Percentiles rank a stretch among this genome's conserved stretches.
These are phyloP conservation scores for Arxiozyma heterogenica DNA, from an alignment of 1,139 yeast species.

Conservation along the genomic window DNA sequence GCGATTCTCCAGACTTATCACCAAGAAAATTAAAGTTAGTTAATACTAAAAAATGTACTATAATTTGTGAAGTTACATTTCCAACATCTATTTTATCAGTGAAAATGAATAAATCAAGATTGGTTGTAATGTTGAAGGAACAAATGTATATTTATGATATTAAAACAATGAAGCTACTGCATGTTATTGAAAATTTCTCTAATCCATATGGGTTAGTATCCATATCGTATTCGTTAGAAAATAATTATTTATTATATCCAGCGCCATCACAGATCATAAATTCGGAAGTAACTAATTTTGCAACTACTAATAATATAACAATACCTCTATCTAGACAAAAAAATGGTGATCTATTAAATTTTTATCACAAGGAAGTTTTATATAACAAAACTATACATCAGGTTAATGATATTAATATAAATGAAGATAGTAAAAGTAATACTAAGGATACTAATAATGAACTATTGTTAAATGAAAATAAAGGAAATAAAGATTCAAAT, in stretches of 20 bases:
- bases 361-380: not conserved
- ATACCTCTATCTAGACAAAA: slow-evolving; percentile 5
- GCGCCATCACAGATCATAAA: slow-evolving; percentile 46
- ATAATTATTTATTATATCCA: slow-evolving; percentile 75
- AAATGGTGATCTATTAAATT: slow-evolving; percentile 1
- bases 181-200: slow-evolving; percentile 69
- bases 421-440: not conserved
- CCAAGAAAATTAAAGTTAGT: slow-evolving; percentile 74
- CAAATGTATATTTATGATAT: slow-evolving; percentile 88
- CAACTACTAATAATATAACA: slow-evolving; percentile 25
- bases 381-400: slow-evolving; percentile 1
- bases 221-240: slow-evolving; percentile 54
- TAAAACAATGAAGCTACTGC: slow-evolving; percentile 74
- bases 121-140: slow-evolving; percentile 70
- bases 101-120: slow-evolving; percentile 61
- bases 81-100: slow-evolving; percentile 77
- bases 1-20: slow-evolving; percentile 70
- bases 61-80: slow-evolving; percentile 75
- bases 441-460: slow-evolving; percentile 6
- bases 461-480: not conserved
- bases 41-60: slow-evolving; percentile 67
- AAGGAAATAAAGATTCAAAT: not conserved
- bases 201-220: slow-evolving; percentile 50
- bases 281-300: slow-evolving; percentile 25
- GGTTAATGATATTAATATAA: slow-evolving; percentile 1